Conservation (phyloP, 495 filamentous ascomycete genomes). For the Aspergillus cristatus region DNA sequence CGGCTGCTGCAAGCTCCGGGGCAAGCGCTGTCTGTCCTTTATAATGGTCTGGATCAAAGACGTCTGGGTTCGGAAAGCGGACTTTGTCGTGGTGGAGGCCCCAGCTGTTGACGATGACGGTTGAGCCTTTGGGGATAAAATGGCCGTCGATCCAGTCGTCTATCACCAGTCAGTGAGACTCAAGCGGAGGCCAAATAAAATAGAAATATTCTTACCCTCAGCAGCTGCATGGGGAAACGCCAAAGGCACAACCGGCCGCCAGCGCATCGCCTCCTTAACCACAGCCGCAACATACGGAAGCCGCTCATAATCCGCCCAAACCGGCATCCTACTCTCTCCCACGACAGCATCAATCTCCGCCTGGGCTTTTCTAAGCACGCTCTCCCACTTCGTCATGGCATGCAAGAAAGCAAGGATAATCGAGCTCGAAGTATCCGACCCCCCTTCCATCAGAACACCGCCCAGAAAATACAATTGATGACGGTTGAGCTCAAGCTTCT, state of each 20-base stretch:
- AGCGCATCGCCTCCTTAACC: constrained; percentile 31
- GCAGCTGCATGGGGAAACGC: constrained; percentile 19
- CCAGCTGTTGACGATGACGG: constrained; percentile 25
- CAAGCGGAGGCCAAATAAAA: background rate
- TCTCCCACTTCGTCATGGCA: constrained; percentile 29
- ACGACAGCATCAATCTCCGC: constrained; percentile 22
- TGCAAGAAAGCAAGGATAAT: constrained; percentile 24
- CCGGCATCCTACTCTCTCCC: constrained; percentile 23
- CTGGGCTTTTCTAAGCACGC: constrained; percentile 27
- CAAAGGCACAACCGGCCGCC: constrained; percentile 25
- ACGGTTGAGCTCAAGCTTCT: constrained; percentile 8
- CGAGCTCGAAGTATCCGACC: constrained; percentile 31
- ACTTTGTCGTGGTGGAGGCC: constrained; percentile 22
- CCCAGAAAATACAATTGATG: constrained; percentile 23
- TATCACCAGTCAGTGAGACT: background rate
- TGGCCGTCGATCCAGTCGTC: constrained; percentile 23
- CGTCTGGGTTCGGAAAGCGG: constrained; percentile 35
- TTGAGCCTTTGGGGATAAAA: constrained; percentile 22
- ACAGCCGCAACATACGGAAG: constrained; percentile 33
- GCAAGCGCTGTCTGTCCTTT: constrained; percentile 4
- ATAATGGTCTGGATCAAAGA: constrained; percentile 46
- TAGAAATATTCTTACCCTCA: constrained; percentile 1
- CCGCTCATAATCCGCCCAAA: constrained; percentile 22
- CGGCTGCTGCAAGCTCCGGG: constrained; percentile 13
- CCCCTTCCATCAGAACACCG: constrained; percentile 32